Evolutionary conservation across 2,329 filamentous ascomycete species (phyloP).

Genomic region (Fusarium compactum): DNA sequence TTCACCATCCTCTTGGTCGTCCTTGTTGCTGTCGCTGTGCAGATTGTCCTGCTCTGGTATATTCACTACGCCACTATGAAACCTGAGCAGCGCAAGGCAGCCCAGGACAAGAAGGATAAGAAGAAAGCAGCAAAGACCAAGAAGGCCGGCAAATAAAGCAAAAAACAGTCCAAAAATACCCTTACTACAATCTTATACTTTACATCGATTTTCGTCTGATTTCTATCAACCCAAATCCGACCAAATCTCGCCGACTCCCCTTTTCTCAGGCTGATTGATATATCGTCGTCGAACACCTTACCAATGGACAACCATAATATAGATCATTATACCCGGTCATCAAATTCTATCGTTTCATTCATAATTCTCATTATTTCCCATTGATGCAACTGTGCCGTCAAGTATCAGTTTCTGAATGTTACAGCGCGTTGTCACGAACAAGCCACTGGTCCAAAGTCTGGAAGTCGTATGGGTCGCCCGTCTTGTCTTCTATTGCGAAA

Average conservation of each 20-base stretch:
- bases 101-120: constrained; percentile 58
- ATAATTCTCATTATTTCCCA: neutral
- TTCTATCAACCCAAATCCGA: neutral
- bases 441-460: constrained; percentile 40
- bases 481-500: neutral
- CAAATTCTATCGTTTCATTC: neutral
- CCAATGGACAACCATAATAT: constrained; percentile 29
- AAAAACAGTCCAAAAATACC: constrained; percentile 10
- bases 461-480: constrained; percentile 22
- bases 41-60: constrained; percentile 65
- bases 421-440: neutral
- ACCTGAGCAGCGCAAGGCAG: constrained; percentile 69
- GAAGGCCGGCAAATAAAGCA: constrained; percentile 15
- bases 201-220: neutral
- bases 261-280: neutral
- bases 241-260: neutral
- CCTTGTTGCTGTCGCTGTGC: constrained; percentile 61
- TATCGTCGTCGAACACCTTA: constrained; percentile 3
- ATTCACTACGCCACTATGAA: constrained; percentile 72
- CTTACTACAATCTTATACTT: neutral
- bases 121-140: constrained; percentile 54
- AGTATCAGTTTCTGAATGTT: neutral
- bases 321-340: constrained; percentile 5
- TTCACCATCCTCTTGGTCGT: constrained; percentile 69
- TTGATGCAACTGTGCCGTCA: neutral